These are phyloP conservation scores for Coemansia reversa DNA, from an alignment of 192 early-diverging fungal species.

Conservation along the genomic window DNA sequence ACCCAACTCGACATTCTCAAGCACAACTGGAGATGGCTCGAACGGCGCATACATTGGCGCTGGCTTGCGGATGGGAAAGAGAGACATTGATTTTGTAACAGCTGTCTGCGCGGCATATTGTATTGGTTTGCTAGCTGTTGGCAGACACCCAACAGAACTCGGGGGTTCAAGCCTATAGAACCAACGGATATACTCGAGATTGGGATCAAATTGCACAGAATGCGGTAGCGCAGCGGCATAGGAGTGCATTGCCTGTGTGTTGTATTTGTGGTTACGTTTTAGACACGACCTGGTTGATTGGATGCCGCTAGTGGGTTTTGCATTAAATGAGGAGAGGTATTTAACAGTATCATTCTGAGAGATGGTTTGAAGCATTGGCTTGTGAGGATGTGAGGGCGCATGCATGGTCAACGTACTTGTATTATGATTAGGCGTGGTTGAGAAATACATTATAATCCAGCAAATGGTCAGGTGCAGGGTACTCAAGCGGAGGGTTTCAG, in stretches of 20 bases:
- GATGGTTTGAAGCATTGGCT: constrained; percentile 21
- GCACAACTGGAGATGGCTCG: constrained; percentile 53
- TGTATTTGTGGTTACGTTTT: not conserved
- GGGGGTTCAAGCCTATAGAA: constrained; percentile 67
- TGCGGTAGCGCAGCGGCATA: constrained; percentile 25
- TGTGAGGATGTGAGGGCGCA: constrained; percentile 14
- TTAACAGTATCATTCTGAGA: not conserved
- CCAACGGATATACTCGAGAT: constrained; percentile 62
- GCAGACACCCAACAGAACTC: constrained; percentile 40
- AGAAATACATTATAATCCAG: constrained; percentile 30
- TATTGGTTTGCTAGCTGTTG: not conserved
- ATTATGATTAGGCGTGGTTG: constrained; percentile 6
- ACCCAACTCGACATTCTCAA: constrained; percentile 58
- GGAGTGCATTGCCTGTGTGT: not conserved
- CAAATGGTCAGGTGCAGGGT: not conserved
- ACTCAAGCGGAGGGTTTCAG: not conserved
- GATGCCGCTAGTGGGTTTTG: constrained; percentile 4
- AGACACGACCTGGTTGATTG: constrained; percentile 28
- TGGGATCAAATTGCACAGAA: constrained; percentile 63
- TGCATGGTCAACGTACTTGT: constrained; percentile 12
- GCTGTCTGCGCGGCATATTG: not conserved
- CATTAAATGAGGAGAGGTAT: not conserved
- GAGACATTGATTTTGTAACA: not conserved
- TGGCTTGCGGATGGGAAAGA: constrained; percentile 34
- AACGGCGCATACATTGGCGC: constrained; percentile 38